Evolutionary conservation across 768 basidiomycete genomes (phyloP), one percentile per base, ranked within the genome.

Genomic region (Sarcomyxa edulis): DNA sequence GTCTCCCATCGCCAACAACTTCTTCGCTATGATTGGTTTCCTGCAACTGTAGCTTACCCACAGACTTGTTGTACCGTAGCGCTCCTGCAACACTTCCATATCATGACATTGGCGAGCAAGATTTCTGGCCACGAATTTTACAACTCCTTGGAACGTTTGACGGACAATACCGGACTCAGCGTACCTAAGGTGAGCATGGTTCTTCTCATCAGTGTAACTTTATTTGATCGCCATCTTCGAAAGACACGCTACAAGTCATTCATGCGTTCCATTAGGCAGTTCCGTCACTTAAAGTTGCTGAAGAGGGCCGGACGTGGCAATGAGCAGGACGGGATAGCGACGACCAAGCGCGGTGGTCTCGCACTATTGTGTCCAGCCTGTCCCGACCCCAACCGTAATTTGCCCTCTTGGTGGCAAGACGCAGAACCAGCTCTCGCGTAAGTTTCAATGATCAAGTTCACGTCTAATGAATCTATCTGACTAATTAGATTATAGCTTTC

Each of bases 351-450:
- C 3, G 60, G 60, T 2, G 53, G 52, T 14, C 48, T 52, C n/a
- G 59, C 60, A 1, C 36, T 61, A 4, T 33, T 46, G 3, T 64
- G 62, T 39, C 52, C 58, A 3, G 56, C 57, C 15, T 64, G 60
- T 33, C 61, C 61, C 6, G 37, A 48, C 1, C 56, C 56, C 5
- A 52, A 49, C 7, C 50, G 55, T 2, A 63, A 64, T 40, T 39
- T 63, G 19, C 55, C 50, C 0, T 26, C 21, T 3, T 48, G 44
- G 12, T 59, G 55, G 54, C 29, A 48, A 27, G 32, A 41, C 3
- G 47, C 27, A 3, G 7, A 21, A 7, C 23, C 35, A 8, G 35
- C 26, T 28, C 42, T 18, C 39, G 38, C 32, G 54, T 53, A 30
- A 35, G 50, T 44, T 7, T 12, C 22, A 12, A 11, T 22, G 10